Evolutionary conservation across 139 green algal genomes (phyloP).

Genomic region (Chlorella sp.): DNA sequence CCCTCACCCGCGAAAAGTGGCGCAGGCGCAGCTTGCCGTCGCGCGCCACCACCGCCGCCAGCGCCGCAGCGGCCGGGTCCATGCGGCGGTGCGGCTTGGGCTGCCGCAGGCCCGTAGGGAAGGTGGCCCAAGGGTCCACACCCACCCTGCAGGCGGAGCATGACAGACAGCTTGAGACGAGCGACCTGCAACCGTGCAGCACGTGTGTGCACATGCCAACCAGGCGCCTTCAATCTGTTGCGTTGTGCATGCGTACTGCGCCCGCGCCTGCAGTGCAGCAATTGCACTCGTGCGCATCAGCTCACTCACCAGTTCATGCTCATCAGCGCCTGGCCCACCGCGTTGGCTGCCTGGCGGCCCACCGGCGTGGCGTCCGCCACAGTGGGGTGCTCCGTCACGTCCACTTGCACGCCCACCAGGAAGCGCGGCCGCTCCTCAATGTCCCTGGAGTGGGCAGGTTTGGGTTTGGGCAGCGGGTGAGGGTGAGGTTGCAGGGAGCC

Average conservation of each 20-base stretch:
- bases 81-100: slow-evolving; percentile 61
- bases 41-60: slow-evolving; percentile 42
- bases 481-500: too few relatives aligned
- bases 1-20: slow-evolving; percentile 85
- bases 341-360: slow-evolving; percentile 43
- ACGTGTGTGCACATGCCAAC: too few relatives aligned
- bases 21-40: slow-evolving; percentile 81
- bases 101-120: slow-evolving; percentile 48
- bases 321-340: slow-evolving; percentile 60
- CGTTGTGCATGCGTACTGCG: background rate
- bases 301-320: slow-evolving; percentile 49
- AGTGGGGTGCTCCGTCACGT: slow-evolving; percentile 63
- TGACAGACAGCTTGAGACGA: too few relatives aligned
- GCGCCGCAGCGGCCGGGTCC: slow-evolving; percentile 32
- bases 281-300: too few relatives aligned
- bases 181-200: too few relatives aligned
- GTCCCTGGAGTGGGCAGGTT: slow-evolving; percentile 51
- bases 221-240: too few relatives aligned
- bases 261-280: too few relatives aligned
- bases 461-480: too few relatives aligned
- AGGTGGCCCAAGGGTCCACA: slow-evolving; percentile 71
- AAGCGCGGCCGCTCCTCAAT: slow-evolving; percentile 82
- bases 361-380: slow-evolving; percentile 43
- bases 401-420: slow-evolving; percentile 92
- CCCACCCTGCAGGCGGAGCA: slow-evolving; percentile 18